Evolutionary conservation across 345 rosid genomes (phyloP).

Genomic region (Eucalyptus virginea): DNA sequence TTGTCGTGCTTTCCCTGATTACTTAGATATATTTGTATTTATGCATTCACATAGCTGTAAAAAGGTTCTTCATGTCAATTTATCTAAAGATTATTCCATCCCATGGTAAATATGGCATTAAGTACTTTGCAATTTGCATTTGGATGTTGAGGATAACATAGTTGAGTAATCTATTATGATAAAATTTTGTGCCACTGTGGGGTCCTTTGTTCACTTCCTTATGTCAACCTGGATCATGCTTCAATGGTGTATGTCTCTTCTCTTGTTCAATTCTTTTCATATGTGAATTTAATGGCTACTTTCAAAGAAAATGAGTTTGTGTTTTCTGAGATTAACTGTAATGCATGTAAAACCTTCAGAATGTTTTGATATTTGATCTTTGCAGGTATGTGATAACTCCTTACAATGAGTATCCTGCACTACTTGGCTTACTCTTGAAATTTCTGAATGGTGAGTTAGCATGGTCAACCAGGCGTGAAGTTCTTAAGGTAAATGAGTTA

Average conservation of each 20-base stretch:
- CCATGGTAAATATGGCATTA: not conserved
- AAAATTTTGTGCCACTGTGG: not conserved
- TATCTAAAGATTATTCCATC: not conserved
- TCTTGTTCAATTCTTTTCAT: not conserved
- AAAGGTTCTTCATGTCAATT: not conserved
- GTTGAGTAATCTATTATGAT: not conserved
- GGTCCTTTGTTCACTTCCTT: not conserved
- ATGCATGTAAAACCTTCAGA: not conserved
- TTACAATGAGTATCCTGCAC: slow-evolving; percentile 80
- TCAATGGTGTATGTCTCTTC: not conserved
- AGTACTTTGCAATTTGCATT: not conserved
- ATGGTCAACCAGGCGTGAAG: slow-evolving; percentile 99
- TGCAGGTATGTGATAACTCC: slow-evolving; percentile 93
- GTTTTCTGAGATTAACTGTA: not conserved
- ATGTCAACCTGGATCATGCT: not conserved
- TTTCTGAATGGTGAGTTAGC: slow-evolving; percentile 88
- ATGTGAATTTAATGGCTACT: not conserved
- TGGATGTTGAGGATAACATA: not conserved
- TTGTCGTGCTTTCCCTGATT: not conserved
- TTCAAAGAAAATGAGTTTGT: not conserved
- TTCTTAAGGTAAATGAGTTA: slow-evolving; percentile 58
- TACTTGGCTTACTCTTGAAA: slow-evolving; percentile 93
- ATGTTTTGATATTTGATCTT: not conserved
- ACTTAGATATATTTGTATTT: not conserved
- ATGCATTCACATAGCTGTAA: not conserved